Evolutionary conservation across 441 rosid species (phyloP).

Genomic region (Manihot esculenta): DNA sequence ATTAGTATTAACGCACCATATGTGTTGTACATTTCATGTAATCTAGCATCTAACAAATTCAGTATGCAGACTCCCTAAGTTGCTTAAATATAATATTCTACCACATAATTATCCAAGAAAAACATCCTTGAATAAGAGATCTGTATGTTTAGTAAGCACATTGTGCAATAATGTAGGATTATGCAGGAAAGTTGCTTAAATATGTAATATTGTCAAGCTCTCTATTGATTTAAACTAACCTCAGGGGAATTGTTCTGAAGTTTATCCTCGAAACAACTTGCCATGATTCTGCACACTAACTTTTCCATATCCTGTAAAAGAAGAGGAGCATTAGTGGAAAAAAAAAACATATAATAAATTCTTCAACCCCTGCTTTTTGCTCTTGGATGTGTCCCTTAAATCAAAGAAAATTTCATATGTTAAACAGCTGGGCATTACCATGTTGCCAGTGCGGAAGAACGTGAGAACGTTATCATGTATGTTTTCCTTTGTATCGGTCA

Average conservation of each 20-base stretch:
- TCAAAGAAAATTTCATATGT: neutral
- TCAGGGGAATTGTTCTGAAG: constrained; percentile 36
- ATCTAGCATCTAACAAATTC: too few species aligned
- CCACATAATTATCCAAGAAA: too few species aligned
- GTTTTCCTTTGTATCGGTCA: constrained; percentile 70
- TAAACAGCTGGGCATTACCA: constrained; percentile 40
- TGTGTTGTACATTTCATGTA: too few species aligned
- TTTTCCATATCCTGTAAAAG: constrained; percentile 50
- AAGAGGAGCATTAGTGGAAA: constrained; percentile 9
- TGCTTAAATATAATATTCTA: too few species aligned
- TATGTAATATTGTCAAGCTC: neutral
- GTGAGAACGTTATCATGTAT: constrained; percentile 44
- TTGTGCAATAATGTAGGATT: too few species aligned
- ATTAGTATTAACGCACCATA: too few species aligned
- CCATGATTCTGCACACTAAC: constrained; percentile 45
- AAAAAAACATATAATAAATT: neutral
- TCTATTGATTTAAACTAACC: constrained; percentile 40
- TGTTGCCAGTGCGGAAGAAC: constrained; percentile 39
- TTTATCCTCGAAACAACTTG: constrained; percentile 43
- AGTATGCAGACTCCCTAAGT: too few species aligned
- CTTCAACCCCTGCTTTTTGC: constrained; percentile 1
- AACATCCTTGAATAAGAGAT: too few species aligned
- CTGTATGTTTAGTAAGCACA: too few species aligned
- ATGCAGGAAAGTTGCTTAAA: neutral
- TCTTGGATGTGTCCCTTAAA: neutral